Conservation (phyloP, 345 rosid genomes). For the Citrus reticulata region DNA sequence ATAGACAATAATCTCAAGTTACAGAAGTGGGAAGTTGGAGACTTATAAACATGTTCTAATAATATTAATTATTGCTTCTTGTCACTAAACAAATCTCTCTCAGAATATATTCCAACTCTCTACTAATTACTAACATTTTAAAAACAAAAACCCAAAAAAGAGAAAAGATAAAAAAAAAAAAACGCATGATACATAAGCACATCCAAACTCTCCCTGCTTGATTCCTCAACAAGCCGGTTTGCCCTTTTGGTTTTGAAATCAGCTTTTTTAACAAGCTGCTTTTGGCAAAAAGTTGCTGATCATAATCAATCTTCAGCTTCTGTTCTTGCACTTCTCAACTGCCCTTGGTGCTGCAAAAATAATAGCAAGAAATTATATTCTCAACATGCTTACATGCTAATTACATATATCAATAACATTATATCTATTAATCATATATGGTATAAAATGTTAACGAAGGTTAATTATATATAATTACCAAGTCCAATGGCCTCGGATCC, state of each 20-base stretch:
- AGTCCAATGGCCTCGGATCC: slow-evolving; percentile 90
- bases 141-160: not conserved
- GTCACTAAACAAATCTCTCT: slow-evolving; percentile 17
- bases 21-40: slow-evolving; percentile 14
- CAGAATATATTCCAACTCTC: slow-evolving; percentile 4
- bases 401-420: not conserved
- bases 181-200: slow-evolving; percentile 15
- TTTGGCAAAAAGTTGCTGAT: not conserved
- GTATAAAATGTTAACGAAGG: not conserved
- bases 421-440: not conserved
- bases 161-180: not conserved
- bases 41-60: slow-evolving; percentile 16
- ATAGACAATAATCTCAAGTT: slow-evolving; percentile 3
- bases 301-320: slow-evolving; percentile 40
- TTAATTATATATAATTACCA: slow-evolving; percentile 35
- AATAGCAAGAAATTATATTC: not conserved
- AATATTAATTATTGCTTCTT: slow-evolving; percentile 12
- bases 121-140: not conserved
- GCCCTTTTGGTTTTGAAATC: slow-evolving; percentile 16
- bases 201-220: slow-evolving; percentile 57
- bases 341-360: slow-evolving; percentile 64
- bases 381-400: not conserved
- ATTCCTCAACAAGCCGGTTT: slow-evolving; percentile 48
- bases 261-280: not conserved
- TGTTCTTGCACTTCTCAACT: slow-evolving; percentile 73